Conservation (phyloP, 2,329 filamentous ascomycete genomes). For the Hyphodiscus sp. region DNA sequence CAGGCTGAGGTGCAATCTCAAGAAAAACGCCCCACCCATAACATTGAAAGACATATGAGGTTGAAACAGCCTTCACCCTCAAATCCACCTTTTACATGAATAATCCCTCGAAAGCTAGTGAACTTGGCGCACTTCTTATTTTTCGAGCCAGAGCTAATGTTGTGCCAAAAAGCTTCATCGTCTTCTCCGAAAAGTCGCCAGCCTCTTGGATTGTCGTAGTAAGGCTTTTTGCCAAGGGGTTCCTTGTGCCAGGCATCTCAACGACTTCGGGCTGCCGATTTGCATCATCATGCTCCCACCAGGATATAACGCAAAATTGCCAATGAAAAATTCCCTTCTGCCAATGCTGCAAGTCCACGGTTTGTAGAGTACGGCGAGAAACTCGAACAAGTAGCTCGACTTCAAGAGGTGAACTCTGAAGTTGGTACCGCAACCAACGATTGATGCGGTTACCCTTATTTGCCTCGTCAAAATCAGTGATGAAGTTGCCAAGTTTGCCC, state of each 20-base stretch:
- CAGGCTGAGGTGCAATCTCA: not conserved
- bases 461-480: slow-evolving; percentile 11
- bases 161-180: too few relatives aligned
- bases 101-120: too few relatives aligned
- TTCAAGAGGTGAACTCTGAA: slow-evolving; percentile 8
- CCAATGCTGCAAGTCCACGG: slow-evolving; percentile 5
- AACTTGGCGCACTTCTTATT: too few relatives aligned
- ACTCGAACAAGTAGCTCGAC: slow-evolving; percentile 4
- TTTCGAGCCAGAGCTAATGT: too few relatives aligned
- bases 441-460: slow-evolving; percentile 12
- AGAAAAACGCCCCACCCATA: too few relatives aligned
- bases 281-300: slow-evolving; percentile 5
- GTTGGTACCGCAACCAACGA: slow-evolving; percentile 10
- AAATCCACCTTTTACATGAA: too few relatives aligned
- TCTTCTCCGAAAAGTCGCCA: too few relatives aligned
- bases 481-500: not conserved
- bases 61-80: too few relatives aligned
- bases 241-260: not conserved
- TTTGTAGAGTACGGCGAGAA: not conserved
- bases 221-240: not conserved
- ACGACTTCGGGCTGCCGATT: not conserved
- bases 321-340: not conserved
- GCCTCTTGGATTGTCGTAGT: not conserved
- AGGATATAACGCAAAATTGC: slow-evolving; percentile 1
- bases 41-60: too few relatives aligned